Base-by-base conservation (phyloP, 257 asterid genomes). In the Ligustrum vulgare region DNA sequence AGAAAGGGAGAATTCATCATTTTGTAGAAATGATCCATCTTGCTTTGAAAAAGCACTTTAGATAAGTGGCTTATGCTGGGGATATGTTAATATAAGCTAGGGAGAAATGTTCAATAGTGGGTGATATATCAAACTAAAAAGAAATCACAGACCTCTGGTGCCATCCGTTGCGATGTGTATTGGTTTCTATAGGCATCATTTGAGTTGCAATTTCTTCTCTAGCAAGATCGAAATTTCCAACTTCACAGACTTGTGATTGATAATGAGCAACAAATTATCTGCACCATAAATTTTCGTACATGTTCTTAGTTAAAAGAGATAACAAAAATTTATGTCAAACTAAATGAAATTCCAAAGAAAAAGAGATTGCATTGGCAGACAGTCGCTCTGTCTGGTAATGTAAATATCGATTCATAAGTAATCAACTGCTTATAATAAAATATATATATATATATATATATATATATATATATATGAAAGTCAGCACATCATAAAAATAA, bases 121-220 rank as follows among this genome's bases (percentile, higher is more conserved):
- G 5, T 56, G 33, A 32, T 12, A 31, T 45, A 67, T 70, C 25
- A 65, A 51, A 75, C 11, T 47, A 67, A 5, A 66, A 78, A 34
- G 70, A 39, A 33, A 36, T 13, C 66, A 79, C 86, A 83, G 79
- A 93, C 98, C 97, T 93, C 98, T 39, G 98, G 98, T 78, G 98
- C 98, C 98, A 93, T 93, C 98, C 98, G 91, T n/a, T n/a, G 33
- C 96, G 96, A 80, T 93, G 91, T 3, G 98, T 93, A 79, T 97
- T 97, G 23, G 98, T 93, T 83, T 93, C 98, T 16, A 97, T 97
- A 62, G 98, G 91, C 98, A 93, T 93, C 98, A 93, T 93, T 82
- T 93, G 97, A 45, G 97, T 89, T 65, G 91, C 92, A 51, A 97
- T 41, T 81, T 93, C 98, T 91, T 93, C 97, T 82, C 98, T 90